Evolutionary conservation across 129 eudicot species (phyloP).

Genomic region (Mikania micrantha): DNA sequence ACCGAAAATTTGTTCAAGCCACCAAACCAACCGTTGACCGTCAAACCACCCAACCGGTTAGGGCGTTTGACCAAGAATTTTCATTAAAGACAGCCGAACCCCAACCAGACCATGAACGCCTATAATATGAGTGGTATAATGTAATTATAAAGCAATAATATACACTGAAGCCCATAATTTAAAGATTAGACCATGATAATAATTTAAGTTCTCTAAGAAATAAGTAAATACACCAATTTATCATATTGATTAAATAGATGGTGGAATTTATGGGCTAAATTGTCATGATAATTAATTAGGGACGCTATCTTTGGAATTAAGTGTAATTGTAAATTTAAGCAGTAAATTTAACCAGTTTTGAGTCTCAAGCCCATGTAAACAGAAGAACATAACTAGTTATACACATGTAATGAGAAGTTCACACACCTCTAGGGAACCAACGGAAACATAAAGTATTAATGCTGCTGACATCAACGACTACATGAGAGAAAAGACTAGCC

Average conservation of each 20-base stretch:
- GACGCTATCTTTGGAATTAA: neutral
- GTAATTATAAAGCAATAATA: neutral
- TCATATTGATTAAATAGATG: neutral
- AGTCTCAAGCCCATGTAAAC: neutral
- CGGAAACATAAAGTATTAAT: slow-evolving; percentile 65
- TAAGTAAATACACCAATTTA: neutral
- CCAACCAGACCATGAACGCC: no score
- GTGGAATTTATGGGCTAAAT: neutral
- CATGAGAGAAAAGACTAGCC: slow-evolving; percentile 76
- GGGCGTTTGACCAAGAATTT: no score
- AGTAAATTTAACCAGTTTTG: neutral
- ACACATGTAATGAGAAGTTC: neutral
- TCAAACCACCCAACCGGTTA: no score
- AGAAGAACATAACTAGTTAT: neutral
- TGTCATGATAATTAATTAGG: neutral
- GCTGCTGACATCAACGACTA: slow-evolving; percentile 82
- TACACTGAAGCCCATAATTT: neutral
- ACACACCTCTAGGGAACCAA: slow-evolving; percentile 79
- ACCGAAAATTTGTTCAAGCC: no score
- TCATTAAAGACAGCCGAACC: no score
- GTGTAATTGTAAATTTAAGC: neutral
- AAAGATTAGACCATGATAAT: neutral
- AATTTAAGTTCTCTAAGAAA: neutral
- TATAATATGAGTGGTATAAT: neutral
- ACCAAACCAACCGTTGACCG: no score